Percentiles rank a stretch among this genome's conserved stretches.
phyloP scores from a whole-genome alignment of 2,329 filamentous ascomycete species.

The Microcera coccophila region DNA sequence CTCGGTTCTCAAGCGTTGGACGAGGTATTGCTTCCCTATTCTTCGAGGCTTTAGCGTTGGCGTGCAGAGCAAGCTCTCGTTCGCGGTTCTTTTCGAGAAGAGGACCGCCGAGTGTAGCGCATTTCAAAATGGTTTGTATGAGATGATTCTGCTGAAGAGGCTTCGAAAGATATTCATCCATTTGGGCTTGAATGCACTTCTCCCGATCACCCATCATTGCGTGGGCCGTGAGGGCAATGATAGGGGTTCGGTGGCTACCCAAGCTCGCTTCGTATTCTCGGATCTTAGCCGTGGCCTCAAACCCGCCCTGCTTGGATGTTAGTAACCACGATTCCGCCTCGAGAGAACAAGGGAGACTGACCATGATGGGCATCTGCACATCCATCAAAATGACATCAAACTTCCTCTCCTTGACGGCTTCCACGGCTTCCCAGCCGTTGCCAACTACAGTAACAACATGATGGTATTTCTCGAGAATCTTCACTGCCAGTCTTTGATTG shows the following conservation, averaged over 20 bases:
- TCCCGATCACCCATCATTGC: slow-evolving; percentile 98
- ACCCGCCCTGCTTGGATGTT: slow-evolving; percentile 67
- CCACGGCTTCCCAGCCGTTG: slow-evolving; percentile 89
- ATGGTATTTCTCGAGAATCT: slow-evolving; percentile 96
- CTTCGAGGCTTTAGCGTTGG: slow-evolving; percentile 44
- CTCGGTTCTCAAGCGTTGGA: slow-evolving; percentile 51
- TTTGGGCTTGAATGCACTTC: slow-evolving; percentile 96
- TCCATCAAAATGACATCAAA: slow-evolving; percentile 99
- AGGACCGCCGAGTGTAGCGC: slow-evolving; percentile 82
- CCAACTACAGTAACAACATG: slow-evolving; percentile 89
- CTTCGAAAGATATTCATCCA: slow-evolving; percentile 98
- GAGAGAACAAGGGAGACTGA: slow-evolving; percentile 40
- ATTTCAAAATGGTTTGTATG: slow-evolving; percentile 96
- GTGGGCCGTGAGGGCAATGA: slow-evolving; percentile 94
- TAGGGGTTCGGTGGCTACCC: slow-evolving; percentile 78
- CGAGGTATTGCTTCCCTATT: slow-evolving; percentile 37
- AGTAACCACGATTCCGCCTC: slow-evolving; percentile 24
- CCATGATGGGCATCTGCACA: slow-evolving; percentile 99
- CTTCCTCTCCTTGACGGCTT: slow-evolving; percentile 84
- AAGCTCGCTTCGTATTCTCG: slow-evolving; percentile 86
- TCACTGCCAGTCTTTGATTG: slow-evolving; percentile 92
- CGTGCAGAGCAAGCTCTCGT: slow-evolving; percentile 51
- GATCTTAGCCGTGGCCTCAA: slow-evolving; percentile 95
- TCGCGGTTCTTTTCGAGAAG: slow-evolving; percentile 73
- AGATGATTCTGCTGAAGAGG: slow-evolving; percentile 94